Evolutionary conservation across 2,329 filamentous ascomycete genomes (phyloP), one percentile per base, ranked within the genome.

Genomic region (Xenoacremonium recifei): DNA sequence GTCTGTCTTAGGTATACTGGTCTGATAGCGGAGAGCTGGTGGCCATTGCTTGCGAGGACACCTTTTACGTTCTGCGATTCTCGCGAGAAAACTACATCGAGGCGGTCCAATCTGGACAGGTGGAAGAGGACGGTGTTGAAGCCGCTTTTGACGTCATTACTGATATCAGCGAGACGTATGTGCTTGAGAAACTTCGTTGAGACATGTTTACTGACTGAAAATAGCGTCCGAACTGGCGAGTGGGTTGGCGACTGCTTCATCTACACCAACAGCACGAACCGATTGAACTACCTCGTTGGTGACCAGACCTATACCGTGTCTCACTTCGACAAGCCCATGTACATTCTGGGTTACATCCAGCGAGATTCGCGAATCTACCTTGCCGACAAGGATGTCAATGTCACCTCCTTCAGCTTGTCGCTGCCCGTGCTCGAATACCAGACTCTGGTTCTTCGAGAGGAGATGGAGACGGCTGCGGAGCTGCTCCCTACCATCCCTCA

Each of bases 181-280:
- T n/a, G n/a, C n/a, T n/a, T n/a, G 68, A 60, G 74, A 56, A 13
- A 6, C 15, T 7, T 12, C 5, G 13, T 19, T 6, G 2, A 18
- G 9, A 19, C 2, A n/a, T 1, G 1, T 5, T 4, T 31, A 39
- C 39, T 51, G 17, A 42, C 36, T 46, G 64, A 59, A 45, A 34
- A 40, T 48, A 89, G 85, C 50, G 90, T 97, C 38, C 87, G 89
- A 51, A 96, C 92, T 16, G 93, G 92, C 55, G 88, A 95, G 71
- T 99, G 93, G 93, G 88, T 99, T 43, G 93, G 93, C 49, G 93
- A 99, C 71, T 96, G 92, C 73, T 96, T 99, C 76, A 91, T 97
- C 65, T 99, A 97, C 77, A 96, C 93, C 41, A 97, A 95, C 76
- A 87, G 80, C 65, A 95, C 91, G 9, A 96, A 97, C 75, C 87